These are phyloP conservation scores for Lepidium didymum DNA, from an alignment of 345 rosid species.

Conservation along the genomic window DNA sequence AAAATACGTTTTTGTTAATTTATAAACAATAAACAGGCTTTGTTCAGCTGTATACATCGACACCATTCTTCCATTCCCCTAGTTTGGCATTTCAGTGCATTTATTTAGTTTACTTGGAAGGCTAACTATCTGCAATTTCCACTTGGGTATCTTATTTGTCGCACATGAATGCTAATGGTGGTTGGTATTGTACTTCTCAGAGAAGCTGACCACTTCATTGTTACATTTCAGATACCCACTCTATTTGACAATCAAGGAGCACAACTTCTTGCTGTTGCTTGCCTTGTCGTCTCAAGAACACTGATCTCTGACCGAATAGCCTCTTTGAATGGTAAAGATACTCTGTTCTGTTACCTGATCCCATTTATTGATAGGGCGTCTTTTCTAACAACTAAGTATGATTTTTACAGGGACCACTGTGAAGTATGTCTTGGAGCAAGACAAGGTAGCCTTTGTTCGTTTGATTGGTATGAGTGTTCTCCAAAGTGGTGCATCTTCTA, in stretches of 20 bases:
- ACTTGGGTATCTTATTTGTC: not conserved
- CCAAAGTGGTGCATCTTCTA: constrained; percentile 94
- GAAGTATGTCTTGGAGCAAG: constrained; percentile 93
- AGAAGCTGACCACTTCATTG: constrained; percentile 4
- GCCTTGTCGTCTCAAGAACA: constrained; percentile 87
- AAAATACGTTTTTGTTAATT: not conserved
- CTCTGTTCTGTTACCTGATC: constrained; percentile 7
- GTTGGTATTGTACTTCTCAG: not conserved
- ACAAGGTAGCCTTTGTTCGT: constrained; percentile 71
- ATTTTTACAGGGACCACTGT: constrained; percentile 78
- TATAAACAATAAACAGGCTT: not conserved
- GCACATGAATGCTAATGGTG: not conserved
- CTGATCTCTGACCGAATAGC: constrained; percentile 96
- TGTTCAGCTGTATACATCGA: not conserved
- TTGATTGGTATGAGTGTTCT: constrained; percentile 85
- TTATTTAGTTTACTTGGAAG: constrained; percentile 10
- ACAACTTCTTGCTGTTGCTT: constrained; percentile 76
- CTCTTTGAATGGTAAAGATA: constrained; percentile 67
- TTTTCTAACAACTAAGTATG: constrained; percentile 5
- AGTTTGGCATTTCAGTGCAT: not conserved
- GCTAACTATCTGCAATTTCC: not conserved
- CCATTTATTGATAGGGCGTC: not conserved
- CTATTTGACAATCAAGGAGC: constrained; percentile 89
- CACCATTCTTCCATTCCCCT: not conserved
- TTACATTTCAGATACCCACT: constrained; percentile 69